phyloP scores from a whole-genome alignment of 192 early-diverging fungal species.

The Coemansia sp. region DNA sequence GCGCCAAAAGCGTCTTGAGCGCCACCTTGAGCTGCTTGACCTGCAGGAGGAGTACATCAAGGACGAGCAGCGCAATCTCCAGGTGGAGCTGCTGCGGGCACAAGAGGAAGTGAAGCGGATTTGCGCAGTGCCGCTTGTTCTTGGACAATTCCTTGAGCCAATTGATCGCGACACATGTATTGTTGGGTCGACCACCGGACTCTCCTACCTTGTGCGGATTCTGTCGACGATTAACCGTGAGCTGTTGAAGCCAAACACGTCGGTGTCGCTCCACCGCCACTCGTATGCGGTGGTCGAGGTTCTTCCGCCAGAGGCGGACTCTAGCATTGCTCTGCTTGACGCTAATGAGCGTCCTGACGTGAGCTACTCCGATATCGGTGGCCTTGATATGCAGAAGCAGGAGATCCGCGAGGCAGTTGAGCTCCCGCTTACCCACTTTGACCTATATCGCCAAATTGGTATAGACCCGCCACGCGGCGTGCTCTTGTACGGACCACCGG shows the following conservation, averaged over 20 bases:
- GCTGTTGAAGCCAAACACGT: slow-evolving; percentile 90
- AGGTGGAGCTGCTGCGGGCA: slow-evolving; percentile 90
- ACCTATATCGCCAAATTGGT: slow-evolving; percentile 97
- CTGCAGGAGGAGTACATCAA: slow-evolving; percentile 99
- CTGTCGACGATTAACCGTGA: slow-evolving; percentile 97
- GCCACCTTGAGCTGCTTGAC: slow-evolving; percentile 92
- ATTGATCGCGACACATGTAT: slow-evolving; percentile 98
- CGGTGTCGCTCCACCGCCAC: slow-evolving; percentile 94
- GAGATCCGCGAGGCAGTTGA: slow-evolving; percentile 96
- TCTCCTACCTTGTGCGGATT: slow-evolving; percentile 91
- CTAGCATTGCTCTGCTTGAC: slow-evolving; percentile 85
- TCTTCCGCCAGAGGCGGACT: slow-evolving; percentile 93
- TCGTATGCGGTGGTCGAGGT: slow-evolving; percentile 97
- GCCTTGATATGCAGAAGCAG: slow-evolving; percentile 90
- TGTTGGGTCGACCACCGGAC: slow-evolving; percentile 89
- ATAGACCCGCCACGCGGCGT: slow-evolving; percentile 99
- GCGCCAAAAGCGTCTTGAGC: slow-evolving; percentile 91
- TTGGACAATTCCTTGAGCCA: slow-evolving; percentile 98
- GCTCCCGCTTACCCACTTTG: slow-evolving; percentile 96
- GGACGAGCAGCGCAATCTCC: slow-evolving; percentile 97
- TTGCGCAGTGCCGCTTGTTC: slow-evolving; percentile 94
- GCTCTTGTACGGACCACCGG: slow-evolving; percentile 98
- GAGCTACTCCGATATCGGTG: slow-evolving; percentile 79
- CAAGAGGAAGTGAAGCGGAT: slow-evolving; percentile 99
- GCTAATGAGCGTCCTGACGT: slow-evolving; percentile 82